Evolutionary conservation across 2,329 filamentous ascomycete genomes (phyloP), one percentile per base, ranked within the genome.

Genomic region (Calycina marina): DNA sequence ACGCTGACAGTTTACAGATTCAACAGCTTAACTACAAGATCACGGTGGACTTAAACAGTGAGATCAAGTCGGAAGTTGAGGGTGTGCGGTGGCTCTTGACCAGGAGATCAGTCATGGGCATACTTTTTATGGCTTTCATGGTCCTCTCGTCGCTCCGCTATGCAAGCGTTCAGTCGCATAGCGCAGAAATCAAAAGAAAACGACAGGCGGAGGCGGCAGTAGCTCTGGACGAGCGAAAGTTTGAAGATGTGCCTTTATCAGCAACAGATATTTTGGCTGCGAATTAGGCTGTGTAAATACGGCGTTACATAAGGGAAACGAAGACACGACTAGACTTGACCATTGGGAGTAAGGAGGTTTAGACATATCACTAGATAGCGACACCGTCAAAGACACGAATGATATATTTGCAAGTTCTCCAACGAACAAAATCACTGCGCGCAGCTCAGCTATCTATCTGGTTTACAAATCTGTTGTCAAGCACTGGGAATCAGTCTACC

Each of bases 21-120:
- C 86, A 94, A 63, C 80, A 93, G 60, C 68, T 96, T 45, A 93
- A 88, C 57, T 93, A 96, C 59, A 90, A 93, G 54, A 96, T 98
- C 55, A 92, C 82, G 14, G 84, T 93, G 18, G 68, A 72, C 25
- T 67, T 98, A 26, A 92, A 84, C 54, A 90, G 83, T 40, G 90
- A 96, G 55, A 75, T 80, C 29, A 86, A 88, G 53, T 88, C 81
- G 4, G 82, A 94, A 47, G 86, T 96, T 30, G 90, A 98, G 55
- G 80, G 77, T 2, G 61, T 98, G 30, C 68, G 90, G 38, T 96
- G 90, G 90, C 75, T 94, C 25, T 58, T 77, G 41, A 82, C 75
- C 39, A 61, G 70, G 34, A 62, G 72, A 31, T 71, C 72, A 14
- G 71, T 72, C 16, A 53, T 73, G 22, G 72, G 72, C n/a, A 74